Conservation (phyloP, 768 basidiomycete species). For the Rubroboletus pulcherrimus region DNA sequence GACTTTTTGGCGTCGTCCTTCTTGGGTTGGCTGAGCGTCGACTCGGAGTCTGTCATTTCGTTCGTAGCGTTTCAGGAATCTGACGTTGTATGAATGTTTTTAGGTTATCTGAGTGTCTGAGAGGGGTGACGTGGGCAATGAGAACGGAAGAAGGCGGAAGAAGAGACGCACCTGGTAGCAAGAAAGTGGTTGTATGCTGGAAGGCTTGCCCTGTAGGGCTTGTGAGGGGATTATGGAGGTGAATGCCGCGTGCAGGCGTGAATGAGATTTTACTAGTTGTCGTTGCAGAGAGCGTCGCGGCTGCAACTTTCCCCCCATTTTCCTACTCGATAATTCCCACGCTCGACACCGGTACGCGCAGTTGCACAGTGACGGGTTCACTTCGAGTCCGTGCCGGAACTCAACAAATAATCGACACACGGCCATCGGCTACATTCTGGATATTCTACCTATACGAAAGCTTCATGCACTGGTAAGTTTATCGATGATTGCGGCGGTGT, state of each 20-base stretch:
- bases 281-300: constrained; percentile 32
- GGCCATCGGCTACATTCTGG: not conserved
- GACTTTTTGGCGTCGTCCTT: constrained; percentile 71
- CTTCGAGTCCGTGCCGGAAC: constrained; percentile 2
- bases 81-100: constrained; percentile 41
- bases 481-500: constrained; percentile 81
- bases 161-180: constrained; percentile 43
- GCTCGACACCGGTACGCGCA: constrained; percentile 14
- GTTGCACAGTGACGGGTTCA: not conserved
- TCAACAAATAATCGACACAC: constrained; percentile 2
- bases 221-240: constrained; percentile 64
- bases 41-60: constrained; percentile 80
- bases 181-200: constrained; percentile 40
- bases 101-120: constrained; percentile 41
- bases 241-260: constrained; percentile 54
- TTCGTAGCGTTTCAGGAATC: constrained; percentile 57
- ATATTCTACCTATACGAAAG: constrained; percentile 17
- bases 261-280: constrained; percentile 42
- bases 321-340: constrained; percentile 26
- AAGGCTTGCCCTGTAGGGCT: constrained; percentile 89
- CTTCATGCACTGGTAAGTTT: constrained; percentile 46
- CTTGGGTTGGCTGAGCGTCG: constrained; percentile 47
- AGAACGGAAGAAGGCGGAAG: constrained; percentile 5
- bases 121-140: constrained; percentile 16
- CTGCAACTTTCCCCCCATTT: constrained; percentile 7